Percentiles rank a stretch among this genome's conserved stretches.
These are phyloP conservation scores for Esteya vermicola DNA, from an alignment of 2,329 filamentous ascomycete species.

Conservation along the genomic window DNA sequence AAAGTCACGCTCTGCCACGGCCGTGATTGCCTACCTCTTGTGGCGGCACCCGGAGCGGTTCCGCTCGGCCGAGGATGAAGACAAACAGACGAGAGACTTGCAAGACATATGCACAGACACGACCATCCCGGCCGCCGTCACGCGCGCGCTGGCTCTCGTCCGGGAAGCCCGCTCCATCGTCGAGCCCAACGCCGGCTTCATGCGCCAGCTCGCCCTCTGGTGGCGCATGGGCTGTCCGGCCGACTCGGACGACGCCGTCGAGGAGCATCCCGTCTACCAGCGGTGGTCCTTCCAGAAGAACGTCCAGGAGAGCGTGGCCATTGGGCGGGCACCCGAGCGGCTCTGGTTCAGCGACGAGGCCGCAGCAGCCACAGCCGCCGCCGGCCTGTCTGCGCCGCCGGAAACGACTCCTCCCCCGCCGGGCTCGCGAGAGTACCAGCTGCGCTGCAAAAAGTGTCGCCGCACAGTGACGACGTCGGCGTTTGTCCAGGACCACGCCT, in stretches of 20 bases:
- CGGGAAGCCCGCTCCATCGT: slow-evolving; percentile 59
- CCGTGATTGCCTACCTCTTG: slow-evolving; percentile 75
- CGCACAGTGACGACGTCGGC: slow-evolving; percentile 38
- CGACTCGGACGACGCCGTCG: slow-evolving; percentile 35
- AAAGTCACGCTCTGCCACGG: slow-evolving; percentile 80
- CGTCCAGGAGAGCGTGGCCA: slow-evolving; percentile 45
- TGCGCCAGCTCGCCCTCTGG: slow-evolving; percentile 76
- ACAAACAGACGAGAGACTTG: not conserved
- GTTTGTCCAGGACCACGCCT: slow-evolving; percentile 53
- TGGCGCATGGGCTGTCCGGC: slow-evolving; percentile 72
- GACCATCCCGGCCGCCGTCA: no score
- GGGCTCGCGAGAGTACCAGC: no score
- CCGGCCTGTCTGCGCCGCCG: not conserved
- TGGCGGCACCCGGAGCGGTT: slow-evolving; percentile 45
- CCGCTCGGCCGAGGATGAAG: slow-evolving; percentile 9
- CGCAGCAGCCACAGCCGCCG: slow-evolving; percentile 12
- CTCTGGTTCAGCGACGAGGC: slow-evolving; percentile 75
- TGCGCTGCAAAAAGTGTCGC: slow-evolving; percentile 88
- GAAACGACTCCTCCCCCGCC: no score
- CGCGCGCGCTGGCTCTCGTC: slow-evolving; percentile 53
- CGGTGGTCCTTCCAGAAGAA: slow-evolving; percentile 47
- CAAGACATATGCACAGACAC: no score
- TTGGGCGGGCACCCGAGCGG: slow-evolving; percentile 65
- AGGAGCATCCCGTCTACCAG: slow-evolving; percentile 63
- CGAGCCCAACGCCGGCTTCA: slow-evolving; percentile 86